Conservation (phyloP, 2,329 filamentous ascomycete species). For the Exophiala dermatitidis region DNA sequence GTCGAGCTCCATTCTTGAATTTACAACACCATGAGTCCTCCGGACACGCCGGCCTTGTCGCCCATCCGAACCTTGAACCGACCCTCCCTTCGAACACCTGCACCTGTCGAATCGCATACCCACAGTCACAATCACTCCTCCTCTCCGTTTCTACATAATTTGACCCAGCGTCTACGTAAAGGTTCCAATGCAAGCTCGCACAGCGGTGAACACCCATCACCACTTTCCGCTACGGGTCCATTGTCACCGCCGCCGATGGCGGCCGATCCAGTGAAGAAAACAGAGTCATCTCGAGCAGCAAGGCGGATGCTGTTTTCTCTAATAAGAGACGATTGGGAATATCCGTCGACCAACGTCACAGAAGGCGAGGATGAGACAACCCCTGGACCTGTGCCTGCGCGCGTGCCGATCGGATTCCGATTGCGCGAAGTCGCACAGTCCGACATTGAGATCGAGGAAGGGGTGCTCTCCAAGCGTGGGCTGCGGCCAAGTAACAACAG, state of each 20-base stretch:
- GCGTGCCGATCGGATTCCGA: constrained; percentile 22
- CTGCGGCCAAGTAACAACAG: background rate
- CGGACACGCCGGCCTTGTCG: constrained; percentile 2
- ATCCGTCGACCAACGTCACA: constrained; percentile 10
- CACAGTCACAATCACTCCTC: constrained; percentile 2
- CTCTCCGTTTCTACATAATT: constrained; percentile 21
- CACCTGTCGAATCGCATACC: constrained; percentile 7
- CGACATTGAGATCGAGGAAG: constrained; percentile 19
- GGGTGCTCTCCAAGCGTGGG: constrained; percentile 1
- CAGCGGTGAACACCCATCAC: background rate
- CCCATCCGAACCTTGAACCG: constrained; percentile 3
- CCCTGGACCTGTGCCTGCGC: background rate
- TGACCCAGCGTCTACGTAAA: constrained; percentile 24
- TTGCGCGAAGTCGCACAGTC: constrained; percentile 23
- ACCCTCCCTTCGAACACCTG: constrained; percentile 10
- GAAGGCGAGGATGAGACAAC: background rate
- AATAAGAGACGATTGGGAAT: constrained; percentile 27
- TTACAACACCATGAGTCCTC: constrained; percentile 2
- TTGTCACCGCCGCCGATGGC: background rate
- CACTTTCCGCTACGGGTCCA: background rate
- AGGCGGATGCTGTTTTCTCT: constrained; percentile 20
- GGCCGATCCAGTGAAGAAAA: constrained; percentile 13
- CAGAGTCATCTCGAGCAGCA: constrained; percentile 19
- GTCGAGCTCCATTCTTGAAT: too few species aligned
- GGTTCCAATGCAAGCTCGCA: constrained; percentile 24